Conservation (phyloP, 1,284 basidiomycete genomes). For the Uromyces viciae-fabae region DNA sequence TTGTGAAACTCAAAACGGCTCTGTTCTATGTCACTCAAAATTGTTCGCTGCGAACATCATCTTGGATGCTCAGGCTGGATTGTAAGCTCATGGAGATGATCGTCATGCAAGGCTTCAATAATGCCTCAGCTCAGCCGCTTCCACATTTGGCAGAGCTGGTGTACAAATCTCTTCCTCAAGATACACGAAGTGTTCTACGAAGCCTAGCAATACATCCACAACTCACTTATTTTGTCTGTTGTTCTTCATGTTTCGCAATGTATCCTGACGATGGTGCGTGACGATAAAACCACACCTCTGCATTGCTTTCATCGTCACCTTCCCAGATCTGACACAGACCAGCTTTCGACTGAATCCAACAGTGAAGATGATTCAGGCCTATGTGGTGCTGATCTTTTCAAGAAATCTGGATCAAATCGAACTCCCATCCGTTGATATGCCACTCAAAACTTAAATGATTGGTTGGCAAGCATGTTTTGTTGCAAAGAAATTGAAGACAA, state of each 20-base stretch:
- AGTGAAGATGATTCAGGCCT: not conserved
- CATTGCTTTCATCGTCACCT: not conserved
- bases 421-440: not conserved
- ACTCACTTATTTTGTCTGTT: not conserved
- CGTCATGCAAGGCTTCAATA: not conserved
- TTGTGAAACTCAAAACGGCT: not conserved
- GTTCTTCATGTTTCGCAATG: not conserved
- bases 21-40: not conserved
- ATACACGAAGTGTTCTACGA: not conserved
- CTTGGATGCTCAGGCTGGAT: not conserved
- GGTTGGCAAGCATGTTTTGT: constrained; percentile 8
- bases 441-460: not conserved
- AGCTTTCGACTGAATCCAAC: not conserved
- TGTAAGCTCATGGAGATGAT: not conserved
- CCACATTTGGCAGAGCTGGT: not conserved
- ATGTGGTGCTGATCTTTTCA: not conserved
- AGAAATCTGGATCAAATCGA: not conserved
- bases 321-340: not conserved
- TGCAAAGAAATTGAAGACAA: constrained; percentile 21
- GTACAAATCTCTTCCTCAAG: not conserved
- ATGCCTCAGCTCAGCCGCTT: not conserved
- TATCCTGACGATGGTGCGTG: not conserved
- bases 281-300: not conserved
- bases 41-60: not conserved
- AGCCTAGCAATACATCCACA: not conserved